Base-by-base conservation (phyloP, 257 asterid genomes). In the Solanum chmielewskii region DNA sequence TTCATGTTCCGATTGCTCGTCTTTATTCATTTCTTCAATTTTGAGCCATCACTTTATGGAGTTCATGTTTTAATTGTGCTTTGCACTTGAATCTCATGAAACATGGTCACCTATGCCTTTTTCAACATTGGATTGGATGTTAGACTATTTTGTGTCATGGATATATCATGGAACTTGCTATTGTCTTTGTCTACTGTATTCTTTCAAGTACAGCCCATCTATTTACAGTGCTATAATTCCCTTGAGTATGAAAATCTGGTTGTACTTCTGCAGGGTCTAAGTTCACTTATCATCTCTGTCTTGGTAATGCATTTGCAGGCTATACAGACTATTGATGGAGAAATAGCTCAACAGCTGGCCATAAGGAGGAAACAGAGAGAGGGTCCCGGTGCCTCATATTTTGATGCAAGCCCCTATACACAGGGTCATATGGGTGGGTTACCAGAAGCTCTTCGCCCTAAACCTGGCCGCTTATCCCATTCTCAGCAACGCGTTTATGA, bases 391-490 rank as follows among this genome's bases (percentile, higher is more conserved):
- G 90, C 96, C 56, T 84, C 95, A 83, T 91, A 92, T 90, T 95
- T 89, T 87, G 99, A 97, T 73, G 88, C 95, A 66, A 91, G 91
- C 88, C 83, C 93, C 86, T 93, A 96, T 90, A 88, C 96, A 66
- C 98, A 91, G 89, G 95, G 96, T 87, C 97, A 93, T 91, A 92
- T 94, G 93, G 93, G 95, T 85, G 93, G 87, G 85, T 83, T 96
- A 80, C 98, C 99, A 6, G 99, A 97, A 88, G 96, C 98, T 68
- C 99, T 96, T 88, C 98, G 98, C 69, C 99, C 99, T 88, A 94
- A 92, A 89, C 98, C 99, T 85, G 99, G 99, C 49, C 98, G 95
- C 85, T 89, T 97, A 81, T 94, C 99, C 12, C 95, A 91, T 87
- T 92, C 98, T 52, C 99, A 96, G 91, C 99, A 97, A 93, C 94